Evolutionary conservation across 805 yeast species (phyloP), one percentile per base, ranked within the genome.

Genomic region (Nakazawaea peltata): DNA sequence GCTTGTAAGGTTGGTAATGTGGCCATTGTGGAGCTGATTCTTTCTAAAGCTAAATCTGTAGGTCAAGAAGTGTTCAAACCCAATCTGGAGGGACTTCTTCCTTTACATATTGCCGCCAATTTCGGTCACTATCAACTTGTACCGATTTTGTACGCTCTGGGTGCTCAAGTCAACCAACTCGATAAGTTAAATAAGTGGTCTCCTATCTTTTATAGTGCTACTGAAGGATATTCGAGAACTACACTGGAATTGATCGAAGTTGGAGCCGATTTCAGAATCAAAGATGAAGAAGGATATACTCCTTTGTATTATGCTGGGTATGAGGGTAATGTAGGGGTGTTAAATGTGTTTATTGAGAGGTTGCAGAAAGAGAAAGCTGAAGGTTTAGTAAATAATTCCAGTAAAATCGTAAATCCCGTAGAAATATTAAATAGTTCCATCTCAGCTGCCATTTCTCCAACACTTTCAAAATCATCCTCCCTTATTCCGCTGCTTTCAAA

Each of bases 161-260:
- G 88, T 4, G 81, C 83, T 2, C 75, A 81, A 47, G 74, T 90
- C 4, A 83, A 92, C 56, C 77, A 74, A 40, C 48, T 78, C 7
- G 97, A 92, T 57, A 81, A 84, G 35, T 76, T 86, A 38, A 87
- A 88, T 51, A 81, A 81, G 47, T 92, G 97, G 97, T 78, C 96
- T 0, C 95, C 97, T 0, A 69, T 92, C 2, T 85, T 87, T 49
- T 90, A 92, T 54, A 84, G 95, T 15, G 88, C 88, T 1, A 74
- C 77, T 44, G 90, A 84, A 46, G 97, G 97, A 1, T 85, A 81
- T 52, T 69, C 67, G 4, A 59, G 67, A 28, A 76, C 92, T 3
- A 81, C 94, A 0, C 67, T 67, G 42, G 82, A 75, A 32, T 65
- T 92, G 39, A 70, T 92, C 14, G 71, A 72, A 16, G 71, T 67